Conservation (phyloP, 2,329 filamentous ascomycete species). For the Trichoderma polysporum region DNA sequence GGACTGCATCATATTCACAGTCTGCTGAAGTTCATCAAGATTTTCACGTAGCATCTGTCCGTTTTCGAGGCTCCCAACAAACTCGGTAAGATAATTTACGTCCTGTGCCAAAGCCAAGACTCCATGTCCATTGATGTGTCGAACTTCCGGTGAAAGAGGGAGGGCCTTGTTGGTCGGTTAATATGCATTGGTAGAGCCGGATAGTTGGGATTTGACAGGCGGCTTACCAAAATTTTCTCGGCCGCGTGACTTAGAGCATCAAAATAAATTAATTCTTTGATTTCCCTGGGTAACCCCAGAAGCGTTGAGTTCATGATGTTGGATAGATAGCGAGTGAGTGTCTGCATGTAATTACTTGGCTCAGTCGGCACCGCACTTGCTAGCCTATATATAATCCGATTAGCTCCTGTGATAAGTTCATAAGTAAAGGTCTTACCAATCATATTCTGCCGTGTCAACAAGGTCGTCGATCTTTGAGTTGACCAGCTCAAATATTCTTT, state of each 20-base stretch:
- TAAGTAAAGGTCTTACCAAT: slow-evolving; percentile 60
- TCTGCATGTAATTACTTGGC: slow-evolving; percentile 93
- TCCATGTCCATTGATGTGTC: slow-evolving; percentile 82
- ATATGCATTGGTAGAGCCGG: not conserved
- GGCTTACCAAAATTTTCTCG: slow-evolving; percentile 72
- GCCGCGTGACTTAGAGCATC: slow-evolving; percentile 91
- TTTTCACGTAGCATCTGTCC: slow-evolving; percentile 82
- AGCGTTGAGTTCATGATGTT: slow-evolving; percentile 97
- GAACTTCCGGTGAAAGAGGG: slow-evolving; percentile 75
- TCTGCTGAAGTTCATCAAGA: slow-evolving; percentile 90
- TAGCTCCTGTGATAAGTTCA: slow-evolving; percentile 20
- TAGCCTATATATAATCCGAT: slow-evolving; percentile 39
- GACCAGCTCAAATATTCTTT: slow-evolving; percentile 96
- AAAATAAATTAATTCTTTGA: slow-evolving; percentile 97
- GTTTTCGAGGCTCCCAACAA: slow-evolving; percentile 84
- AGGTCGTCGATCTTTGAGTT: slow-evolving; percentile 99
- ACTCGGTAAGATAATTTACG: slow-evolving; percentile 77
- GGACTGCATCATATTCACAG: slow-evolving; percentile 79
- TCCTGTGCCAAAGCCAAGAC: slow-evolving; percentile 79
- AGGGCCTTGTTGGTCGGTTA: slow-evolving; percentile 54
- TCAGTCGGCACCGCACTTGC: slow-evolving; percentile 61
- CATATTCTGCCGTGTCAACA: slow-evolving; percentile 95
- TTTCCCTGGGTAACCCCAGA: slow-evolving; percentile 87
- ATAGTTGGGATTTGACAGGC: not conserved
- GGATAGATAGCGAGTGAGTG: slow-evolving; percentile 84